Percentiles rank a stretch among this genome's conserved stretches.
These are phyloP conservation scores for Penicillium argentinense DNA, from an alignment of 495 filamentous ascomycete species.

Conservation along the genomic window DNA sequence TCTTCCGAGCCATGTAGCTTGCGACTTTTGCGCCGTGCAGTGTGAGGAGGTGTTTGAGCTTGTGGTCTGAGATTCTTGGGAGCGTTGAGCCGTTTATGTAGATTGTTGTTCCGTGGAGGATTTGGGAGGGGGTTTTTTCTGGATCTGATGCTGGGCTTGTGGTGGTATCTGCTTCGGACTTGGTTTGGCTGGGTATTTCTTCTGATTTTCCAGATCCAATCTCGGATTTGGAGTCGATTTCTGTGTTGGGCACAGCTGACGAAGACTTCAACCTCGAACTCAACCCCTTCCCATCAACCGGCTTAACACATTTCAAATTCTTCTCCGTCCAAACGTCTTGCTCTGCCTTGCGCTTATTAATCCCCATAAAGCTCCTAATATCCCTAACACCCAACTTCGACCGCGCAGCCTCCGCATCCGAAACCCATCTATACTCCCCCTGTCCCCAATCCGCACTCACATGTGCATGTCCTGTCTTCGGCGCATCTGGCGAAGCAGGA, in stretches of 20 bases:
- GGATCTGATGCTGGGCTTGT: not conserved
- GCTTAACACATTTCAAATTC: conserved; percentile 6
- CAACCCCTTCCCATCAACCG: too few species aligned
- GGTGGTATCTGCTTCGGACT: too few species aligned
- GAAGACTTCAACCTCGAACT: too few species aligned
- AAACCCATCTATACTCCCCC: conserved; percentile 19
- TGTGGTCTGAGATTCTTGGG: conserved; percentile 80
- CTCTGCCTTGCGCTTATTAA: conserved; percentile 27
- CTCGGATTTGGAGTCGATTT: too few species aligned
- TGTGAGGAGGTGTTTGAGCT: conserved; percentile 74
- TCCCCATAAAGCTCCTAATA: conserved; percentile 39
- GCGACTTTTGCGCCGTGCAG: conserved; percentile 70
- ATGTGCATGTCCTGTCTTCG: too few species aligned
- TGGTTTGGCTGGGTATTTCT: too few species aligned
- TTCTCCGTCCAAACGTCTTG: conserved; percentile 11
- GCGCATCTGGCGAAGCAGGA: not conserved
- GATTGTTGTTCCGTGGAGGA: conserved; percentile 69
- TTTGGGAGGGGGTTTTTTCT: conserved; percentile 17
- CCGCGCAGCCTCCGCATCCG: conserved; percentile 16
- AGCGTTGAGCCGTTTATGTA: conserved; percentile 89
- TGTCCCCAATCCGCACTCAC: not conserved
- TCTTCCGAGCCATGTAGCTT: conserved; percentile 63
- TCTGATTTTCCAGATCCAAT: too few species aligned
- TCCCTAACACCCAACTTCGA: conserved; percentile 31
- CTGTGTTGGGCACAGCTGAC: too few species aligned